A percentile compares a stretch with the other conserved stretches of the same genome.
These are phyloP conservation scores for Solanum peruvianum DNA, from an alignment of 257 asterid species.

Conservation along the genomic window DNA sequence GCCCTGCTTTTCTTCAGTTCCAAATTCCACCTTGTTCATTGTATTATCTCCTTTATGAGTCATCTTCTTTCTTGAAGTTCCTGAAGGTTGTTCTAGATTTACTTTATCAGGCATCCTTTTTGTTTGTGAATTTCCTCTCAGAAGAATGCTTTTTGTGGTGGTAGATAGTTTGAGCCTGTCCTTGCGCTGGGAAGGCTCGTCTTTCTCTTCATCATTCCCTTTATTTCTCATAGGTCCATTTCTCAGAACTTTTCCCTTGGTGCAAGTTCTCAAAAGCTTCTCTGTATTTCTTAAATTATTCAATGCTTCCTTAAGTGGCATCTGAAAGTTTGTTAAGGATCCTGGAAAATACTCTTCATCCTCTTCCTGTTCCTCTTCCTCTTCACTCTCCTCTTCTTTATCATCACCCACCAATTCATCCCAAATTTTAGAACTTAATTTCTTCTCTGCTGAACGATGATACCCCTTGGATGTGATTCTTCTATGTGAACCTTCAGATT, in stretches of 20 bases:
- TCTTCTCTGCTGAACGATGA: conserved; percentile 3
- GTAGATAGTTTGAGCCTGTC: neutral
- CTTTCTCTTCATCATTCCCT: neutral
- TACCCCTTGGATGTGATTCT: conserved; percentile 1
- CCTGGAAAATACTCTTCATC: conserved; percentile 4
- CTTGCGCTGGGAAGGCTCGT: neutral
- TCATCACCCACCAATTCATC: neutral
- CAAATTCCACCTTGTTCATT: conserved; percentile 7
- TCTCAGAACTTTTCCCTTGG: neutral
- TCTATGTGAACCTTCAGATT: conserved; percentile 10
- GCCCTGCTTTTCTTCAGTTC: conserved; percentile 39
- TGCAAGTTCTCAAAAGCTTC: neutral
- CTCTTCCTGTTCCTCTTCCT: conserved; percentile 2
- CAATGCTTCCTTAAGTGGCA: neutral
- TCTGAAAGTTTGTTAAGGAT: conserved; percentile 1
- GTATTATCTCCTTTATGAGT: neutral
- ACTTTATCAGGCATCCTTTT: conserved; percentile 12
- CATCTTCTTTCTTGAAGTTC: conserved; percentile 4
- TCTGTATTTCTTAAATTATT: neutral
- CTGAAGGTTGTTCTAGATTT: neutral
- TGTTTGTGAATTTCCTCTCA: neutral
- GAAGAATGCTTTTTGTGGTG: neutral
- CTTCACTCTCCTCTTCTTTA: conserved; percentile 11
- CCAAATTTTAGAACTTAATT: neutral
- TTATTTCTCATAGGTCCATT: neutral